Conservation (phyloP, 345 rosid species). For the Acer saccharum region DNA sequence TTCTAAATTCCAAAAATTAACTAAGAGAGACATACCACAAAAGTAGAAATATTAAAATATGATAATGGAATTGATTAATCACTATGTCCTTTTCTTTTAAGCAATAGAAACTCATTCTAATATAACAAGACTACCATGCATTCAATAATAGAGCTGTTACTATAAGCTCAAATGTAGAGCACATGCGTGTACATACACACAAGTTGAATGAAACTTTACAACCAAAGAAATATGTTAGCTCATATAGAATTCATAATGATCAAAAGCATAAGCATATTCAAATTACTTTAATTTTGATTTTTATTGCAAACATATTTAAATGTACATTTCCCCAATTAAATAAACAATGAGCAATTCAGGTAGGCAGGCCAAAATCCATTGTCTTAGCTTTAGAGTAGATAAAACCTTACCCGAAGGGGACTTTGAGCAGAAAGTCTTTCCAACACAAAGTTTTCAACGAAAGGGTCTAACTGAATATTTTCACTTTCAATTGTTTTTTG, state of each 20-base stretch:
- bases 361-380: neutral
- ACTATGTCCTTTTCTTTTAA: neutral
- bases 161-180: neutral
- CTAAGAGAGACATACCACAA: neutral
- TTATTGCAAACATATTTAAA: neutral
- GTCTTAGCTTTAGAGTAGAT: constrained; percentile 2
- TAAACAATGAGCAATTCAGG: constrained; percentile 4
- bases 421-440: constrained; percentile 95
- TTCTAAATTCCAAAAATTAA: neutral
- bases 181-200: neutral
- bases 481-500: constrained; percentile 39
- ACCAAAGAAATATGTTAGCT: neutral
- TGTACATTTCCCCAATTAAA: constrained; percentile 1
- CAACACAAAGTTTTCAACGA: constrained; percentile 92
- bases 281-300: neutral
- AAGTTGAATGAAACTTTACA: neutral
- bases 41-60: neutral
- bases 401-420: constrained; percentile 78
- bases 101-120: neutral
- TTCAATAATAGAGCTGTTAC: neutral
- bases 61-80: neutral
- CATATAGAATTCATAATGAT: neutral
- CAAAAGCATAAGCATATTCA: neutral
- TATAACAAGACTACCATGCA: neutral
- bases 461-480: constrained; percentile 61